These are phyloP conservation scores for Aspergillus diversus DNA, from an alignment of 495 filamentous ascomycete genomes.

Conservation along the genomic window DNA sequence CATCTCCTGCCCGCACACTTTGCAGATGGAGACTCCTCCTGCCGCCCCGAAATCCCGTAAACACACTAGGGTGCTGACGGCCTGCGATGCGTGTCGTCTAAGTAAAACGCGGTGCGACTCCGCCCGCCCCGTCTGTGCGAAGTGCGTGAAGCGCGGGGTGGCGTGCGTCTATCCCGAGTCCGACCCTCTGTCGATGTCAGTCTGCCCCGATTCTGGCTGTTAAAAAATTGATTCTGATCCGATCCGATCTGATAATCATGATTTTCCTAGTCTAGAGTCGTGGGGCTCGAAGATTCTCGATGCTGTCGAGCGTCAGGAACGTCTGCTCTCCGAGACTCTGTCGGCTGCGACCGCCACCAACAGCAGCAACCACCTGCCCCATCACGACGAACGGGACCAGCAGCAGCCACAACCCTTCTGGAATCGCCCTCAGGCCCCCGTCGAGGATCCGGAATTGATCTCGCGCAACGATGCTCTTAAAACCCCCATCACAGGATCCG, in stretches of 20 bases:
- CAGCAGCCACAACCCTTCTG: conserved; percentile 5
- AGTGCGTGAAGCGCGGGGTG: conserved; percentile 35
- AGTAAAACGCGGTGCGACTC: conserved; percentile 39
- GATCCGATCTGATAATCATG: conserved; percentile 5
- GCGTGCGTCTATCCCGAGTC: conserved; percentile 36
- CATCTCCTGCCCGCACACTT: neutral
- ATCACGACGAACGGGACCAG: conserved; percentile 1
- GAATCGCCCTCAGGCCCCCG: conserved; percentile 20
- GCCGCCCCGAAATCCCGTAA: conserved; percentile 26
- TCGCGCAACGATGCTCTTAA: conserved; percentile 36
- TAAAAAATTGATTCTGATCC: conserved; percentile 6
- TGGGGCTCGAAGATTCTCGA: conserved; percentile 34
- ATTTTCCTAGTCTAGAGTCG: conserved; percentile 27
- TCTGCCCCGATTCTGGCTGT: conserved; percentile 2
- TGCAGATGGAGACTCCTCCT: conserved; percentile 23
- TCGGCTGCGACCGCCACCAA: conserved; percentile 6
- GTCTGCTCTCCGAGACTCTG: conserved; percentile 28
- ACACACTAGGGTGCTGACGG: conserved; percentile 36
- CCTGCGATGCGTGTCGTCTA: conserved; percentile 36
- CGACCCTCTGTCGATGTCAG: conserved; percentile 35
- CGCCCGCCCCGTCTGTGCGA: conserved; percentile 33
- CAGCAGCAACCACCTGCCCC: conserved; percentile 5
- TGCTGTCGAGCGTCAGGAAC: conserved; percentile 35
- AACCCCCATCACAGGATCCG: conserved; percentile 36
- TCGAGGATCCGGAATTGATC: conserved; percentile 32